Conservation (phyloP, 2,329 filamentous ascomycete species). For the Aspergillus pseudoglaucus region DNA sequence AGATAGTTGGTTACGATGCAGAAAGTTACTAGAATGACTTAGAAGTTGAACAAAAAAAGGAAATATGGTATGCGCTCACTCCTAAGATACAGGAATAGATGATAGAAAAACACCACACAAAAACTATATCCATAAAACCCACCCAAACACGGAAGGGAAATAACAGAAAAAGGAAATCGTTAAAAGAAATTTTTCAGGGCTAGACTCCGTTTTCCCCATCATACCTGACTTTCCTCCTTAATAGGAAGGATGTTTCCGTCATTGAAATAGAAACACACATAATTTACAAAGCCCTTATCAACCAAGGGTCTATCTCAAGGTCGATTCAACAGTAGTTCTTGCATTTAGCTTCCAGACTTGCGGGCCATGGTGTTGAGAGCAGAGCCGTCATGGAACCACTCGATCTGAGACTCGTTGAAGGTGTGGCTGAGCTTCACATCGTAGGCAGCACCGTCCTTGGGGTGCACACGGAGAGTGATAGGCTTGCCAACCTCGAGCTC, state of each 20-base stretch:
- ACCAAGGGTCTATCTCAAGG: constrained; percentile 2
- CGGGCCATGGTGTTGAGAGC: constrained; percentile 99
- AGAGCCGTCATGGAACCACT: constrained; percentile 98
- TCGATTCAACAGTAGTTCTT: neutral
- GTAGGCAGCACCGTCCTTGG: constrained; percentile 74
- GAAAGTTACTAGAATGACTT: neutral
- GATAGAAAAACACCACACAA: constrained; percentile 24
- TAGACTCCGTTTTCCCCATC: constrained; percentile 28
- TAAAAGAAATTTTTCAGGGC: constrained; percentile 29
- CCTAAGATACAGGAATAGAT: constrained; percentile 31
- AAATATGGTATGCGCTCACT: constrained; percentile 33
- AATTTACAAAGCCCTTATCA: constrained; percentile 15
- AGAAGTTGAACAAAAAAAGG: constrained; percentile 13
- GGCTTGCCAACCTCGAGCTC: constrained; percentile 89
- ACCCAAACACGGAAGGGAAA: constrained; percentile 25
- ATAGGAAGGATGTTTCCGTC: constrained; percentile 5
- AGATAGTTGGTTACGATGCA: neutral
- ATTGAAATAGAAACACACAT: constrained; percentile 17
- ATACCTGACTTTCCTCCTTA: constrained; percentile 13
- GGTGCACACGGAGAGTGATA: constrained; percentile 84
- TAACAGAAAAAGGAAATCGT: constrained; percentile 23
- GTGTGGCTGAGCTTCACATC: constrained; percentile 85
- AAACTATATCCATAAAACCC: constrained; percentile 36
- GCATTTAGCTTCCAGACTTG: constrained; percentile 35
- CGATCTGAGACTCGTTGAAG: constrained; percentile 95